phyloP scores from a whole-genome alignment of 2,329 filamentous ascomycete species.

The Macrophomina pseudophaseolina region DNA sequence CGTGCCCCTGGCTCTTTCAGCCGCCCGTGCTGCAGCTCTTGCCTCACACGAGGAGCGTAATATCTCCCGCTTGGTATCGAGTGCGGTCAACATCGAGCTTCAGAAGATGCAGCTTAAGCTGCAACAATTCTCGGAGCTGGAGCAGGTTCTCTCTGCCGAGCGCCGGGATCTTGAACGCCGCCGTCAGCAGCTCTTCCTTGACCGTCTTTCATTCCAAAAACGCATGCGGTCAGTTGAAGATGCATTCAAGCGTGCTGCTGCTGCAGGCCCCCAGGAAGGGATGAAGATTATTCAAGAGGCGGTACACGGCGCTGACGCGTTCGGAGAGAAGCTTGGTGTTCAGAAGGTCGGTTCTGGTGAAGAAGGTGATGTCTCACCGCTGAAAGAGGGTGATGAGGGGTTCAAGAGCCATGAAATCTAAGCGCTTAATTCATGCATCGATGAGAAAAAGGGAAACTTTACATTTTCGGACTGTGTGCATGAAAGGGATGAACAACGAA shows the following conservation, averaged over 20 bases:
- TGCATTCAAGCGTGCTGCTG: slow-evolving; percentile 61
- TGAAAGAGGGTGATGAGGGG: slow-evolving; percentile 41
- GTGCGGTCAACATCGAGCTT: slow-evolving; percentile 89
- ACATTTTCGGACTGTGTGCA: slow-evolving; percentile 1
- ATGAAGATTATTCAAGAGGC: slow-evolving; percentile 47
- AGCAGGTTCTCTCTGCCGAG: slow-evolving; percentile 88
- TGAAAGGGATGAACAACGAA: slow-evolving; percentile 15
- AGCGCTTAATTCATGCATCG: background rate
- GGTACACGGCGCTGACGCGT: slow-evolving; percentile 21
- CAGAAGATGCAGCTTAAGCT: slow-evolving; percentile 96
- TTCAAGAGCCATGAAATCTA: slow-evolving; percentile 43
- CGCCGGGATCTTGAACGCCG: slow-evolving; percentile 89
- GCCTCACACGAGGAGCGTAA: slow-evolving; percentile 96
- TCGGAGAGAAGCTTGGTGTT: slow-evolving; percentile 28
- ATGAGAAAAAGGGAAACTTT: background rate
- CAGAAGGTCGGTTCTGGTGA: slow-evolving; percentile 25
- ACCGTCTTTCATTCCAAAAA: slow-evolving; percentile 87
- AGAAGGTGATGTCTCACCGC: slow-evolving; percentile 34
- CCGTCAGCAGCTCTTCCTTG: slow-evolving; percentile 90
- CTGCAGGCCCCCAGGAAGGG: slow-evolving; percentile 46
- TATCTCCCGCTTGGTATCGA: slow-evolving; percentile 90
- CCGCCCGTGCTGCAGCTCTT: slow-evolving; percentile 82
- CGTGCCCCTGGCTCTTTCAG: slow-evolving; percentile 83
- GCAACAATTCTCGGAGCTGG: slow-evolving; percentile 95
- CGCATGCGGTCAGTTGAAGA: slow-evolving; percentile 84